These are phyloP conservation scores for Aegilops bicornis DNA, from an alignment of 176 grass and related monocot species.

Conservation along the genomic window DNA sequence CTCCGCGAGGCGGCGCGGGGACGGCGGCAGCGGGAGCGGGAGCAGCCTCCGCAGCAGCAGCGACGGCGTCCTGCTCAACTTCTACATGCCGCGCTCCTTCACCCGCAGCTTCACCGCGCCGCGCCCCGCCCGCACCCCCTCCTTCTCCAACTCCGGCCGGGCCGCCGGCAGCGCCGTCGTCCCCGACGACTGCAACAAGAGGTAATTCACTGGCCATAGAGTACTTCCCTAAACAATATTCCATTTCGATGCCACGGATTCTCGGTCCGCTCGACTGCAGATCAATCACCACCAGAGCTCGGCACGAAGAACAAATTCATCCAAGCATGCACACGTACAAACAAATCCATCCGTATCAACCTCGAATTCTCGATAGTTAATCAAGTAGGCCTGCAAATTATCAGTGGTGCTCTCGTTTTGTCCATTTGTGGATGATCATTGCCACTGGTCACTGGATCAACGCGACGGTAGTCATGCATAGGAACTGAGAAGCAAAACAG, in stretches of 20 bases:
- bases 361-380: background rate
- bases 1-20: slow-evolving; percentile 33
- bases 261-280: background rate
- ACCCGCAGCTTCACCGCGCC: slow-evolving; percentile 79
- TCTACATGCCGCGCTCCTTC: slow-evolving; percentile 72
- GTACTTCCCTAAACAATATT: background rate
- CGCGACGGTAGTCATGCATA: background rate
- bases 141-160: background rate
- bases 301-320: background rate
- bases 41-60: slow-evolving; percentile 64
- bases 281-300: background rate
- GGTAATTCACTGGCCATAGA: background rate
- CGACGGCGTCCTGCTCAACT: slow-evolving; percentile 88
- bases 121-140: slow-evolving; percentile 19
- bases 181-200: slow-evolving; percentile 39
- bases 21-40: slow-evolving; percentile 16
- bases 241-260: background rate
- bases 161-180: background rate
- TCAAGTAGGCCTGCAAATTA: no score
- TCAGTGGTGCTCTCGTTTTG: background rate
- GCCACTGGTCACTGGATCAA: background rate
- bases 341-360: background rate
- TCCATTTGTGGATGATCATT: background rate
- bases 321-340: background rate
- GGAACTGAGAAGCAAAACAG: background rate